Percentiles rank a stretch among this genome's conserved stretches.
Conservation (phyloP, 1,284 basidiomycete genomes). For the Rhodotorula sp. region DNA sequence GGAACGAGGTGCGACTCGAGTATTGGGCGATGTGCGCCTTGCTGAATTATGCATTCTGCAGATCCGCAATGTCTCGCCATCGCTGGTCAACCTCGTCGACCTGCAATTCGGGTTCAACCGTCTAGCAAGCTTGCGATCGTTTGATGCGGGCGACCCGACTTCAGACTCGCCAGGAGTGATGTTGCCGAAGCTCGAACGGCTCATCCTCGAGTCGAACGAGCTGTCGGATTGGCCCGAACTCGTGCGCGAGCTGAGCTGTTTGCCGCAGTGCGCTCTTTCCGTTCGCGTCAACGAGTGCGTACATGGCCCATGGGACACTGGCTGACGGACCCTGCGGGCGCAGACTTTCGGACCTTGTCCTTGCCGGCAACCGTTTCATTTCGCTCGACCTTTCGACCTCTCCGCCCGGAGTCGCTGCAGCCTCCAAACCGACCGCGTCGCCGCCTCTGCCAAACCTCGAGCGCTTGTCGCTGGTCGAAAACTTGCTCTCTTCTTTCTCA, state of each 20-base stretch:
- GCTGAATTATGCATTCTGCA: constrained; percentile 13
- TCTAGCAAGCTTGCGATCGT: constrained; percentile 47
- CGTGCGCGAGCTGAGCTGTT: background rate
- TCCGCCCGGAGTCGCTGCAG: accelerated
- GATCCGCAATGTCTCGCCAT: constrained; percentile 54
- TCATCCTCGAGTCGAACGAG: constrained; percentile 24
- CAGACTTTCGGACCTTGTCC: constrained; percentile 65
- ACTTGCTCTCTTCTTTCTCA: no score
- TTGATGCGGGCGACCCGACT: constrained; percentile 42
- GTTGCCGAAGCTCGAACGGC: constrained; percentile 53
- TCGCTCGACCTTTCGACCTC: constrained; percentile 55
- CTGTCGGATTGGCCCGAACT: constrained; percentile 12
- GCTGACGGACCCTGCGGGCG: background rate
- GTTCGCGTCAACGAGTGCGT: no score
- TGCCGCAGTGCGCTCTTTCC: constrained; percentile 11
- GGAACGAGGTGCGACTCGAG: constrained; percentile 61
- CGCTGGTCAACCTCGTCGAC: constrained; percentile 64
- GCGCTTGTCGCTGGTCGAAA: no score
- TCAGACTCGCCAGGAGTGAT: constrained; percentile 21
- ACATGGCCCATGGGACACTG: no score
- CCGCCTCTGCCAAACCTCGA: no score
- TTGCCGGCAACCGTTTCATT: constrained; percentile 59
- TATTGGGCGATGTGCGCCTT: background rate
- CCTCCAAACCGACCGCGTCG: constrained; percentile 27
- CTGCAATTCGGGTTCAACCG: constrained; percentile 79